These are phyloP conservation scores for Fusarium neocosmosporiellum DNA, from an alignment of 2,329 filamentous ascomycete genomes.

Conservation along the genomic window DNA sequence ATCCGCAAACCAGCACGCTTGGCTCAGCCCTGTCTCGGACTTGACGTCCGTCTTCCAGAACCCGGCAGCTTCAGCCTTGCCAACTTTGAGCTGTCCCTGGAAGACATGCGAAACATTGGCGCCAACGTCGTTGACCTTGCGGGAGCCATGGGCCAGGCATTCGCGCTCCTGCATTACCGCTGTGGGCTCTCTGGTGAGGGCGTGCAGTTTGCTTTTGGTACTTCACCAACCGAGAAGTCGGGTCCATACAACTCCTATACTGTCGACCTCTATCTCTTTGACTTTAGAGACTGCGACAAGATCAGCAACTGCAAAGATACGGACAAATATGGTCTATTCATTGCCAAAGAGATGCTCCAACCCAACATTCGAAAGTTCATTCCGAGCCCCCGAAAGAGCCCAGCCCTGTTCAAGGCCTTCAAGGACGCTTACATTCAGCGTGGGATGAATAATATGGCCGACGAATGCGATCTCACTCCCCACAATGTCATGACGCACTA, in stretches of 20 bases:
- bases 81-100: not conserved
- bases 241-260: not conserved
- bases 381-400: not conserved
- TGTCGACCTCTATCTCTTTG: not conserved
- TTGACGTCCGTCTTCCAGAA: rapidly evolving
- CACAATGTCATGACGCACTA: not conserved
- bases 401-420: not conserved
- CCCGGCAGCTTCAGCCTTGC: not conserved
- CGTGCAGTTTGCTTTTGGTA: not conserved
- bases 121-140: not conserved
- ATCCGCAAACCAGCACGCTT: not conserved
- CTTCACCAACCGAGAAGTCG: not conserved
- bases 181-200: not conserved
- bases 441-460: not conserved
- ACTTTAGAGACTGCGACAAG: not conserved
- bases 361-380: not conserved
- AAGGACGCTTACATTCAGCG: not conserved
- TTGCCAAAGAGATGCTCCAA: not conserved
- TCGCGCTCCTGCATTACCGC: not conserved
- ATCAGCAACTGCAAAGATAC: rapidly evolving
- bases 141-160: not conserved
- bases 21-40: not conserved
- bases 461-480: no score
- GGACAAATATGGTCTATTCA: no score
- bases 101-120: not conserved